Base-by-base conservation (phyloP, 2,329 filamentous ascomycete genomes). In the Alternaria consortialis region DNA sequence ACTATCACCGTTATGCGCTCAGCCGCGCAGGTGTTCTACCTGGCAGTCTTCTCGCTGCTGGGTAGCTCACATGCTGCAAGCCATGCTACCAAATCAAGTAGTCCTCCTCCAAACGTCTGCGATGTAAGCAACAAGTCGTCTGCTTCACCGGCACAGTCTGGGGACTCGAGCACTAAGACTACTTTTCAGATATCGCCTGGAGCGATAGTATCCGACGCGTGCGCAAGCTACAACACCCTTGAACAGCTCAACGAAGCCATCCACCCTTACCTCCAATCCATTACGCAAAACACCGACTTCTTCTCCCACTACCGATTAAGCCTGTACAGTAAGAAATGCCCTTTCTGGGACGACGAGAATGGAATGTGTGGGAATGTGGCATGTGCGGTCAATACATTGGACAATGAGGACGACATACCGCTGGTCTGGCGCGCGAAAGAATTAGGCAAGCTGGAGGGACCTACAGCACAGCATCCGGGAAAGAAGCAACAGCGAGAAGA, bases 271-370 rank as follows among this genome's bases (percentile, higher is more conserved):
- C 82, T 99, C 69, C 87, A 92, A 72, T 90, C 92, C 56, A 87
- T 99, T 46, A 97, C 93, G 0, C 88, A 88, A 70, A 88, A 91
- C 54, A 97, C 94, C 78, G 95, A 99, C 80, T 99, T 97, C 86
- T 99, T 99, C 81, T 94, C 94, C 54, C 93, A 98, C 80, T 99
- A 98, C 82, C 90, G 95, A 59, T 83, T 99, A 46, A 98, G 97
- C 78, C 86, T 99, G 20, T 99, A 93, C 80, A 91, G 96, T 80
- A 97, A 95, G 80, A 88, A 88, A 80, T 99, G 95, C 75, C 95
- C 95, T 0, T 99, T 98, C 78, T 99, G 95, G 94, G 88, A 90
- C 75, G 95, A 99, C 78, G 90, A 93, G 63, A 91, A 91, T 79
- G 92, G 92, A 78, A 92, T 97, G 86, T 99, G 95, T 80, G 95